Conservation (phyloP, 176 grass and related monocot genomes). For the Eragrostis curvula region DNA sequence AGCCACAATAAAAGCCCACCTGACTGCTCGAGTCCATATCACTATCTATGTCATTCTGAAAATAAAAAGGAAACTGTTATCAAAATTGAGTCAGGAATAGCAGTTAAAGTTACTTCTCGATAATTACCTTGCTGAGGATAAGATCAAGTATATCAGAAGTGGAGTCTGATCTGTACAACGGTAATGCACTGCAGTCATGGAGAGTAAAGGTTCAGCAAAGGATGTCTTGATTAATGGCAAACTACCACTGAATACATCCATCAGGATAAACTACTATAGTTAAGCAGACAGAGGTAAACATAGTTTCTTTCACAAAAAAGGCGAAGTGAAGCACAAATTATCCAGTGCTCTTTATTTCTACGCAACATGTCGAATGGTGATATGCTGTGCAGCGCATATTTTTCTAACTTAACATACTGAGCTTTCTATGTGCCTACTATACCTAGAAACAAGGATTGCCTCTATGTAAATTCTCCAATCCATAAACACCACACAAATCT, state of each 20-base stretch:
- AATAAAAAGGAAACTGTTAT: conserved; percentile 17
- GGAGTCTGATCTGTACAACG: conserved; percentile 61
- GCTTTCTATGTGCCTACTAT: neutral
- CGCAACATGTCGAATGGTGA: neutral
- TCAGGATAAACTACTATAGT: neutral
- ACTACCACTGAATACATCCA: neutral
- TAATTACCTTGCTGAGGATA: conserved; percentile 71
- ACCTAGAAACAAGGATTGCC: neutral
- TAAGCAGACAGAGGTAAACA: neutral
- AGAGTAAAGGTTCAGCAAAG: conserved; percentile 25
- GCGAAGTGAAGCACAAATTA: neutral
- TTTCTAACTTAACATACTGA: neutral
- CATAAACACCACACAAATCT: neutral
- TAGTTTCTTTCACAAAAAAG: neutral
- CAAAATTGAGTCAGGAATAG: neutral
- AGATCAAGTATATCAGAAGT: conserved; percentile 76
- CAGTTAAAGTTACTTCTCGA: neutral
- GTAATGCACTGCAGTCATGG: conserved; percentile 45
- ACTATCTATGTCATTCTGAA: conserved; percentile 66
- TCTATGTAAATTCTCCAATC: neutral
- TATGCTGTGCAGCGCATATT: neutral
- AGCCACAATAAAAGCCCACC: conserved; percentile 74
- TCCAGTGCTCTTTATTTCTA: neutral
- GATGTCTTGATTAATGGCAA: neutral
- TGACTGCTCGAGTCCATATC: conserved; percentile 56